phyloP scores from a whole-genome alignment of 352 stramenopile genomes.

The Blastocystis sp. region DNA sequence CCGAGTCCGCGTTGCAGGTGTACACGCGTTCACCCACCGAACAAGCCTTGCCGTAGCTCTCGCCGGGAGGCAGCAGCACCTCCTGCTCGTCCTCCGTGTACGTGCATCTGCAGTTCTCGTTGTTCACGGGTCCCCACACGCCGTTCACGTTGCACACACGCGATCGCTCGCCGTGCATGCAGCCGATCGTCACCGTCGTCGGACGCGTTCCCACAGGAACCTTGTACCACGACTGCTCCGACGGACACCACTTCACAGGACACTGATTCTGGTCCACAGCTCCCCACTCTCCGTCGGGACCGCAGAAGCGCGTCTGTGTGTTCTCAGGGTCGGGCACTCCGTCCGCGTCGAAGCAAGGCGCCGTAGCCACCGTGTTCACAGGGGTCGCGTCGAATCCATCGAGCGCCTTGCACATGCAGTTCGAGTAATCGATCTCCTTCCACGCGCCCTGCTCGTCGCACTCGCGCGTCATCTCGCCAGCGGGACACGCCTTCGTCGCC shows the following conservation, averaged over 20 bases:
- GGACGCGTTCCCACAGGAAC: conserved; percentile 21
- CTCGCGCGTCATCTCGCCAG: not conserved
- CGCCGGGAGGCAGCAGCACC: not conserved
- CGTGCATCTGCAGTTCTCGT: conserved; percentile 18
- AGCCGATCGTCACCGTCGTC: conserved; percentile 2
- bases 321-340: not conserved
- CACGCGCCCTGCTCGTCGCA: conserved; percentile 37
- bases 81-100: not conserved
- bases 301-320: conserved; percentile 20
- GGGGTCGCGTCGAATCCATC: conserved; percentile 20
- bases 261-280: conserved; percentile 27
- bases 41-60: conserved; percentile 24
- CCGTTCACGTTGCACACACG: conserved; percentile 38
- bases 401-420: conserved; percentile 34
- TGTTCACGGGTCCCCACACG: conserved; percentile 23
- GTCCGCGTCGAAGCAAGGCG: conserved; percentile 11
- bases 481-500: conserved; percentile 15
- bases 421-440: not conserved
- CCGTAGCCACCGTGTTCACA: not conserved
- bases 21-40: conserved; percentile 24
- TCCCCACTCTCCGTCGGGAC: not conserved
- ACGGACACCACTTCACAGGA: conserved; percentile 32
- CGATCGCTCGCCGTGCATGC: conserved; percentile 21
- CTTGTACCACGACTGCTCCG: conserved; percentile 31
- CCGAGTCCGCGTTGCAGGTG: conserved; percentile 27